Percentiles rank a stretch among this genome's conserved stretches.
Evolutionary conservation across 116 monocot genomes (phyloP).

Genomic region (Thalassia testudinum): DNA sequence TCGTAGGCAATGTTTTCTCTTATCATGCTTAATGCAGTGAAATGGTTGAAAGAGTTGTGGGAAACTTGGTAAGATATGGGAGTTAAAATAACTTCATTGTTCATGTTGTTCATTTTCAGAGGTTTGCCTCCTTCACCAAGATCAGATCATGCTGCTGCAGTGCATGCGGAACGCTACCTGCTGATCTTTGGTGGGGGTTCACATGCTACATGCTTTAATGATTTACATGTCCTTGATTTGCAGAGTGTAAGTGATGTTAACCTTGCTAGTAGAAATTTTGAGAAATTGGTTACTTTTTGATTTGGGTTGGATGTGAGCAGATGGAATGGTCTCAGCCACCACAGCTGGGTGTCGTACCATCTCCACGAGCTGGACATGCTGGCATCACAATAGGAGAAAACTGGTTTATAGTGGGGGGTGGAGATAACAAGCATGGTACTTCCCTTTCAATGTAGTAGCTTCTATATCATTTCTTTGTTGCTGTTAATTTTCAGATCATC

Average conservation of each 20-base stretch:
- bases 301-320: slow-evolving; percentile 18
- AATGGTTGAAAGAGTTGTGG: no score
- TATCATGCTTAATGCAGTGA: no score
- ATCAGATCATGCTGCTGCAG: slow-evolving; percentile 94
- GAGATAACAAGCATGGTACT: slow-evolving; percentile 85
- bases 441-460: neutral
- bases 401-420: slow-evolving; percentile 98
- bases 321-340: slow-evolving; percentile 98
- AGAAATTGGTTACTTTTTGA: neutral
- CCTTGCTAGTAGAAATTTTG: no score
- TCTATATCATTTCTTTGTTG: no score
- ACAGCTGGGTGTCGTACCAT: slow-evolving; percentile 73
- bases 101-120: slow-evolving; percentile 21
- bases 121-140: slow-evolving; percentile 93
- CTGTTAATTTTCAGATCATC: no score
- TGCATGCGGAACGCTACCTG: slow-evolving; percentile 85
- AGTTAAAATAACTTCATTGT: no score
- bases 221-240: slow-evolving; percentile 93
- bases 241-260: slow-evolving; percentile 48
- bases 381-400: slow-evolving; percentile 83
- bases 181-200: slow-evolving; percentile 98
- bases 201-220: slow-evolving; percentile 97
- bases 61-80: no score
- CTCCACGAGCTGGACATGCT: slow-evolving; percentile 93
- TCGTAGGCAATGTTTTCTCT: no score